phyloP scores from a whole-genome alignment of 202 grass and related monocot species.

The Zizania palustris region DNA sequence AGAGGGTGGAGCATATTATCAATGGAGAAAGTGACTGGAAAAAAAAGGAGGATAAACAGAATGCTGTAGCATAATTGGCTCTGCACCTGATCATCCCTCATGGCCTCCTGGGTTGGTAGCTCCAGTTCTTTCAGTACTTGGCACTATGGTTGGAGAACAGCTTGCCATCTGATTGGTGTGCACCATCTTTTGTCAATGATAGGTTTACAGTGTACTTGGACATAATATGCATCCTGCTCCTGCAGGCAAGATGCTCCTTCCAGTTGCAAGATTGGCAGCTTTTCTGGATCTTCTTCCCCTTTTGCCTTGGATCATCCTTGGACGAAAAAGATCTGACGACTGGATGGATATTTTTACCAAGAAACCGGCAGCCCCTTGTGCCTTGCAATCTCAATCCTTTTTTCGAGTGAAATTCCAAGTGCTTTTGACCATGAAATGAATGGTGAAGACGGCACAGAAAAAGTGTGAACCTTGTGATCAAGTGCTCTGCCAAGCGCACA shows the following conservation, averaged over 20 bases:
- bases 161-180: conserved; percentile 23
- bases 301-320: background rate
- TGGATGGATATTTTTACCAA: background rate
- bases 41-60: conserved; percentile 10
- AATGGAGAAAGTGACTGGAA: conserved; percentile 30
- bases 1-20: conserved; percentile 35
- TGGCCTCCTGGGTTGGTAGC: conserved; percentile 15
- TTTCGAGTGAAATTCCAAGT: background rate
- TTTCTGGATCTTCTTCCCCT: background rate
- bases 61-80: conserved; percentile 38
- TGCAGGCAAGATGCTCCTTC: background rate
- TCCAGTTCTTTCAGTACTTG: background rate
- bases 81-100: conserved; percentile 6
- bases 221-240: background rate
- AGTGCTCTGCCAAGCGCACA: too few species aligned
- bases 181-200: background rate
- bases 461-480: too few species aligned
- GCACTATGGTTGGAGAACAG: conserved; percentile 19
- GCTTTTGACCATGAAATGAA: background rate
- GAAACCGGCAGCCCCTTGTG: background rate
- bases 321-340: background rate
- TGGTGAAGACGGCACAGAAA: too few species aligned
- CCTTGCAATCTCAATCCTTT: background rate
- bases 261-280: background rate
- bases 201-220: background rate